Evolutionary conservation across 139 green algal species (phyloP).

Genomic region (Micractinium sp.): DNA sequence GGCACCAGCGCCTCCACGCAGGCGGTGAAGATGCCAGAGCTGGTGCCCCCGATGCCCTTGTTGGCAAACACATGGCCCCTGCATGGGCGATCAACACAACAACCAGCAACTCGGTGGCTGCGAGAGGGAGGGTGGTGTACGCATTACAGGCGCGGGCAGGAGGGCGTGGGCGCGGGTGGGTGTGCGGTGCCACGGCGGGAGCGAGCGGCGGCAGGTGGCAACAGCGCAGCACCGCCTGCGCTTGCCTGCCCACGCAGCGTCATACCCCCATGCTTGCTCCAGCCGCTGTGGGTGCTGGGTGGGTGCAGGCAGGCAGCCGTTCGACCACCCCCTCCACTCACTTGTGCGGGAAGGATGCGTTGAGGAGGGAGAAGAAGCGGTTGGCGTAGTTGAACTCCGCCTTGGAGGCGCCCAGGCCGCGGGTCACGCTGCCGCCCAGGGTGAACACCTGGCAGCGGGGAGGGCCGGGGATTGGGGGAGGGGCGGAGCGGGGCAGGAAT

Average conservation of each 20-base stretch:
- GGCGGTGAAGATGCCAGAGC: constrained; percentile 24
- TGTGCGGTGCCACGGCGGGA: too few relatives aligned
- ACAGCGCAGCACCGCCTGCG: too few relatives aligned
- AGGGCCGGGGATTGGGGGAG: background rate
- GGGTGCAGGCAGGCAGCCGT: background rate
- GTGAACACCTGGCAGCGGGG: constrained; percentile 22
- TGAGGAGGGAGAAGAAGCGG: constrained; percentile 24
- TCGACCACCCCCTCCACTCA: background rate
- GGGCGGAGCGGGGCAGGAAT: background rate
- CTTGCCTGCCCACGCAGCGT: too few relatives aligned
- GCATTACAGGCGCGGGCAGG: too few relatives aligned
- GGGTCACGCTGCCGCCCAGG: constrained; percentile 32
- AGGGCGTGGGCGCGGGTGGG: too few relatives aligned
- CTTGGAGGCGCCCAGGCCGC: constrained; percentile 20
- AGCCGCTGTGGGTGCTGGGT: background rate
- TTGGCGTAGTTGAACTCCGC: constrained; percentile 22
- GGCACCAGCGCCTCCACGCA: constrained; percentile 27
- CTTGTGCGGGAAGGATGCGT: constrained; percentile 30
- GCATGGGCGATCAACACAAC: background rate
- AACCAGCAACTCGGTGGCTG: too few relatives aligned
- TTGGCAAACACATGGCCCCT: constrained; percentile 19
- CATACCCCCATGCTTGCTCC: background rate
- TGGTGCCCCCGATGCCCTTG: constrained; percentile 36
- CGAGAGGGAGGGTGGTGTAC: too few relatives aligned
- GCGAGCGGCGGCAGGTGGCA: too few relatives aligned